Percentiles rank a stretch among this genome's conserved stretches.
Conservation (phyloP, 164 flowering plant species). For the Sedum album region DNA sequence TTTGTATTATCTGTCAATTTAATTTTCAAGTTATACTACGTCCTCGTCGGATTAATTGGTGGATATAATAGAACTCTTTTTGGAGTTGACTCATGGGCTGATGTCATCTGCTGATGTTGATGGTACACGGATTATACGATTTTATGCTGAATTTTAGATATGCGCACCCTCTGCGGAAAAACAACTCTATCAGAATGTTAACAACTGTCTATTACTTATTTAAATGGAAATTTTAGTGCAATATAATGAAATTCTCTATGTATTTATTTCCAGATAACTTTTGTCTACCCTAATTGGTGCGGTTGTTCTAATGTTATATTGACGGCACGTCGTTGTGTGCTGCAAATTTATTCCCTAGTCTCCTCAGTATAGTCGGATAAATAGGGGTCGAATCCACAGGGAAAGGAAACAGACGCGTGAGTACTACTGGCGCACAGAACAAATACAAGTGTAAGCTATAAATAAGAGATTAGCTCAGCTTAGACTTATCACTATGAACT, state of each 20-base stretch:
- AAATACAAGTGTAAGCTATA: no score
- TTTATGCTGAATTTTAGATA: conserved; percentile 86
- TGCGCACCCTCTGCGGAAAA: background rate
- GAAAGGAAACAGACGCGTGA: no score
- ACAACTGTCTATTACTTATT: background rate
- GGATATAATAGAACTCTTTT: background rate
- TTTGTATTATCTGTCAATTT: background rate
- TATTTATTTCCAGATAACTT: conserved; percentile 38
- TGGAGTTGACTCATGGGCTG: conserved; percentile 49
- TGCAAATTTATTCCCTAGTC: no score
- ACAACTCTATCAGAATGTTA: background rate
- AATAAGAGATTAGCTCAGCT: no score
- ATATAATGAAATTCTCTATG: background rate
- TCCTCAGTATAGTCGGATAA: no score
- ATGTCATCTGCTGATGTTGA: conserved; percentile 52
- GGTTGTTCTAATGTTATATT: conserved; percentile 81
- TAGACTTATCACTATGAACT: no score
- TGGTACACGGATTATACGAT: conserved; percentile 74
- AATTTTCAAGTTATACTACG: no score
- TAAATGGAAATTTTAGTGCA: background rate
- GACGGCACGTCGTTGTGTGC: no score
- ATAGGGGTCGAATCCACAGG: no score
- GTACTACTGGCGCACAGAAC: no score
- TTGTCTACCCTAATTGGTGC: conserved; percentile 42
- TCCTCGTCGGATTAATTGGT: background rate